Percentiles rank a stretch among this genome's conserved stretches.
Evolutionary conservation across 2,329 filamentous ascomycete genomes (phyloP).

Genomic region (Talaromyces pinophilus): DNA sequence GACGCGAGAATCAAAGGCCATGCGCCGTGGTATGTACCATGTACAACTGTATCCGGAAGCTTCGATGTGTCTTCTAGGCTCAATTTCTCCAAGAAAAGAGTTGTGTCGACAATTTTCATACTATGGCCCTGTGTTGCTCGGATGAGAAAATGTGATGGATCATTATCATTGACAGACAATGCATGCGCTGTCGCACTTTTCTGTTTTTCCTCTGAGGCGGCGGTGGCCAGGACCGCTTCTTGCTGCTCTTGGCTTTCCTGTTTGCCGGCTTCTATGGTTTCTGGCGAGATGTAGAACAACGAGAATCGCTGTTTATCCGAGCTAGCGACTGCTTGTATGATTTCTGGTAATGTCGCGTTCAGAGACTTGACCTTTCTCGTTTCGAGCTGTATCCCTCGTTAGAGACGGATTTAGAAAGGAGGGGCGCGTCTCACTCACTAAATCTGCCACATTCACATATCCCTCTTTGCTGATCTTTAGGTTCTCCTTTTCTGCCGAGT

Average conservation of each 20-base stretch:
- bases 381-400: constrained; percentile 48
- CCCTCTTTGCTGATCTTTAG: constrained; percentile 60
- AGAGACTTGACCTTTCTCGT: constrained; percentile 66
- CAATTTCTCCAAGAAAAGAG: constrained; percentile 69
- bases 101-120: constrained; percentile 70
- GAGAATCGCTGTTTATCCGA: constrained; percentile 93
- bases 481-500: constrained; percentile 62
- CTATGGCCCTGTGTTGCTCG: constrained; percentile 95
- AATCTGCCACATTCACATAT: constrained; percentile 61
- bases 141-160: constrained; percentile 75
- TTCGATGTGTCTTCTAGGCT: constrained; percentile 44
- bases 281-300: constrained; percentile 60
- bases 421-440: constrained; percentile 45
- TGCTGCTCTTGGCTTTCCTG: constrained; percentile 23
- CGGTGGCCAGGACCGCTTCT: constrained; percentile 29
- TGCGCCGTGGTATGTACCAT: constrained; percentile 83
- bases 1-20: constrained; percentile 73
- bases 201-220: constrained; percentile 35
- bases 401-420: neutral
- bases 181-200: constrained; percentile 38
- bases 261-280: constrained; percentile 24
- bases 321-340: constrained; percentile 66
- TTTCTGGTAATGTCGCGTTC: constrained; percentile 72
- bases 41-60: constrained; percentile 69
- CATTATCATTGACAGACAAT: constrained; percentile 41